Evolutionary conservation across 2,329 filamentous ascomycete genomes (phyloP).

Genomic region (Fusarium sp.): DNA sequence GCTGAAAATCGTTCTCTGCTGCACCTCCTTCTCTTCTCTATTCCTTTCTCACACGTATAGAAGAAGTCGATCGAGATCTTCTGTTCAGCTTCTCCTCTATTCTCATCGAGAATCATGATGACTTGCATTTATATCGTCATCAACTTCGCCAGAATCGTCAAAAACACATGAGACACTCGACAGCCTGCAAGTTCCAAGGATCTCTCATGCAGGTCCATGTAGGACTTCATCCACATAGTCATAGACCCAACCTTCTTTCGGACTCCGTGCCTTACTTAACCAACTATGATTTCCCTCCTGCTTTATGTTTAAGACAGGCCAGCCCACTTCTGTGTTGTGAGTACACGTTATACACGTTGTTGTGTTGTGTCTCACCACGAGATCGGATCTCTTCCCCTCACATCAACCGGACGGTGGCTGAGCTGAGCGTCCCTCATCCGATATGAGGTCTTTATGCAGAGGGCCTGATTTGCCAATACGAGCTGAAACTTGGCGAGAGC

Average conservation of each 20-base stretch:
- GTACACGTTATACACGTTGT: constrained; percentile 15
- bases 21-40: not conserved
- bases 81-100: not conserved
- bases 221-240: constrained; percentile 3
- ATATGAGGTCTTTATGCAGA: constrained; percentile 9
- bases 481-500: not conserved
- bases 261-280: not conserved
- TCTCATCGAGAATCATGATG: not conserved
- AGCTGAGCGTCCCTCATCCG: constrained; percentile 5
- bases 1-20: not conserved
- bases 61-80: constrained; percentile 7
- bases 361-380: constrained; percentile 19
- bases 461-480: not conserved
- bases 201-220: constrained; percentile 9
- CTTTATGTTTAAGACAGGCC: constrained; percentile 10
- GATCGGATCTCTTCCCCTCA: constrained; percentile 6
- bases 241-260: not conserved
- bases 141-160: not conserved
- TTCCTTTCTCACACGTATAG: not conserved
- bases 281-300: not conserved
- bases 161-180: not conserved
- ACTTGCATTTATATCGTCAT: not conserved
- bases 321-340: not conserved
- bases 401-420: constrained; percentile 13
- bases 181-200: constrained; percentile 5